phyloP scores from a whole-genome alignment of 176 grass and related monocot species.

The Typha latifolia region DNA sequence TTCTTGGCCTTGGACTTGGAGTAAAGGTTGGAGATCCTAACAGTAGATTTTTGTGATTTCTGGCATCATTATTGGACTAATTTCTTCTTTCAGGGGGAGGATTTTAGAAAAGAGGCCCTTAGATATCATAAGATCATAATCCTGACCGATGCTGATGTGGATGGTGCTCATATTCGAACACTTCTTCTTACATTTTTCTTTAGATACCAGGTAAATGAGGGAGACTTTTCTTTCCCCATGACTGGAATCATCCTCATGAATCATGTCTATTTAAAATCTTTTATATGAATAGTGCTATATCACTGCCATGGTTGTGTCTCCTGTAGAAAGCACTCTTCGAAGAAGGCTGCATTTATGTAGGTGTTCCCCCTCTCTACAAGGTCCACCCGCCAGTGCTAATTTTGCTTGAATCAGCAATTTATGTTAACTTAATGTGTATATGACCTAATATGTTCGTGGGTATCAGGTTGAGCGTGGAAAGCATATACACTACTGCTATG shows the following conservation, averaged over 20 bases:
- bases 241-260: not conserved
- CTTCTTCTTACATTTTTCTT: constrained; percentile 98
- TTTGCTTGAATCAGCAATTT: not conserved
- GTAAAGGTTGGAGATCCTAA: constrained; percentile 57
- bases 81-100: constrained; percentile 78
- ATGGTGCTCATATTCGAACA: constrained; percentile 91
- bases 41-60: constrained; percentile 7
- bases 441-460: constrained; percentile 6
- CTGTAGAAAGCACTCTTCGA: constrained; percentile 87
- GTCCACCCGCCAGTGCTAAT: constrained; percentile 16
- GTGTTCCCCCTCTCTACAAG: constrained; percentile 96
- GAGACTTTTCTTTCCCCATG: not conserved
- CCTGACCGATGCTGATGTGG: constrained; percentile 96
- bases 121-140: constrained; percentile 98
- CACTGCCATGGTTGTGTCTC: constrained; percentile 3
- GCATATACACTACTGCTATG: constrained; percentile 84
- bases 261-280: not conserved
- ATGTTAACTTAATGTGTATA: not conserved
- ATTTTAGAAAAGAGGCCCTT: constrained; percentile 93
- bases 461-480: constrained; percentile 93
- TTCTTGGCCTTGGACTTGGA: constrained; percentile 89
- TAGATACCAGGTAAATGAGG: constrained; percentile 80
- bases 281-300: not conserved
- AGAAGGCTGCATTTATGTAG: constrained; percentile 95
- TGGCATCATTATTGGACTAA: constrained; percentile 14